Evolutionary conservation across 768 basidiomycete species (phyloP), one percentile per base, ranked within the genome.

Genomic region (Amanita jacksonii): DNA sequence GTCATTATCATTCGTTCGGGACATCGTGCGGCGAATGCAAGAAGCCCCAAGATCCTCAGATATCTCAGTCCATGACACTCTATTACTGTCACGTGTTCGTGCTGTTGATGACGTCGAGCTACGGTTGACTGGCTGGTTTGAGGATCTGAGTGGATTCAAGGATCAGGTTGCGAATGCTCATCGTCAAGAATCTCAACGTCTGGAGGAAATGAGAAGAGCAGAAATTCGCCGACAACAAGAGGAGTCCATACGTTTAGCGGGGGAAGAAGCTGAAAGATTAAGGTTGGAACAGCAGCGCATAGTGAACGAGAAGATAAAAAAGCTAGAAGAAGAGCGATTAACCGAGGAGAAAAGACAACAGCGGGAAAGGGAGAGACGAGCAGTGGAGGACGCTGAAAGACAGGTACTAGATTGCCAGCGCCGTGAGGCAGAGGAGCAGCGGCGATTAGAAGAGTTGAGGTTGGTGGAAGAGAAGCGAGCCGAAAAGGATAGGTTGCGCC

Each of bases 21-120:
- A 76, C 34, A 58, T 74, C 2, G 62, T 86, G 15, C 67, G 68
- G 15, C 62, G 60, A 18, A 76, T 89, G 67, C 75, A 80, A n/a
- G 52, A 64, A 24, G 48, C 59, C 7, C 68, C 76, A 25, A 61
- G 64, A 34, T 56, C 62, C 1, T 58, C 63, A 23, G 76, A 79
- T 41, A 43, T 62, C 13, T 54, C 64, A 32, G 60, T 70, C n/a
- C 68, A 70, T 33, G 71, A 78, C 37, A 54, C 56, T 16, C 44
- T 86, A 1, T 68, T 74, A 44, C 57, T 64, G 15, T 57, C 76
- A 9, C 72, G 83, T 34, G 60, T 62, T 33, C 64, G 68, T 44
- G 65, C 67, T 5, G 63, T 76, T 12, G 70, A 79, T 51, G 73
- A 78, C 48, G 61, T 68, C 0, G 75, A 79, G 49, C 48, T 66